Base-by-base conservation (phyloP, 495 filamentous ascomycete genomes). In the Aspergillus nidulans region DNA sequence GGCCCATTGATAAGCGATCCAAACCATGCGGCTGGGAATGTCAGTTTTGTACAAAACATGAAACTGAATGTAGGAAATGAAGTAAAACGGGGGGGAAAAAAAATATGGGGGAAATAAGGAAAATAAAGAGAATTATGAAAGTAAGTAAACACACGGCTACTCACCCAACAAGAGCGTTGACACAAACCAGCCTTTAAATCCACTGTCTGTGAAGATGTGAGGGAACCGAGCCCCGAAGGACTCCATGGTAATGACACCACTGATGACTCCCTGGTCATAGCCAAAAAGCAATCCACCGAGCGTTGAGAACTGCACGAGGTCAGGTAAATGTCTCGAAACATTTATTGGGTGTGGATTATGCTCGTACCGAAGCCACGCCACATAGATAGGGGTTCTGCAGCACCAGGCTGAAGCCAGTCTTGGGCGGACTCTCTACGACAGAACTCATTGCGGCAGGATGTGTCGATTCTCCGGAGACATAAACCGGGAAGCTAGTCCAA, bases 1-100 rank as follows among this genome's bases (percentile, higher is more conserved):
- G 90, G 88, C 1, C 88, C 88, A 46, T 84, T 88, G 43, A 87
- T 78, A 44, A 92, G 76, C 0, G 87, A 85, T 8, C 90, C 89
- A 46, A 89, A 59, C 89, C 89, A 92, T 34, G 89, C 89, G 41
- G 30, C 30, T 34, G 15, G 4, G 88, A 34, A 88, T 59, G 78
- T 43, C 5, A 23, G 19, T 4, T 28, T 28, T 9, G 26, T 28
- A 4, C 26, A n/a, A n/a, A n/a, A n/a, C n/a, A n/a, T n/a, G n/a
- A n/a, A n/a, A n/a, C n/a, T n/a, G n/a, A n/a, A n/a, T n/a, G n/a
- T n/a, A n/a, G n/a, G n/a, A n/a, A n/a, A n/a, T n/a, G n/a, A n/a
- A n/a, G n/a, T n/a, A n/a, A n/a, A n/a, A n/a, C n/a, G n/a, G n/a
- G n/a, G n/a, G n/a, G n/a, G n/a, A n/a, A n/a, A n/a, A n/a, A n/a